A percentile compares a stretch with the other conserved stretches of the same genome.
These are phyloP conservation scores for Aurifilum marmelostoma DNA, from an alignment of 2,329 filamentous ascomycete species.

Conservation along the genomic window DNA sequence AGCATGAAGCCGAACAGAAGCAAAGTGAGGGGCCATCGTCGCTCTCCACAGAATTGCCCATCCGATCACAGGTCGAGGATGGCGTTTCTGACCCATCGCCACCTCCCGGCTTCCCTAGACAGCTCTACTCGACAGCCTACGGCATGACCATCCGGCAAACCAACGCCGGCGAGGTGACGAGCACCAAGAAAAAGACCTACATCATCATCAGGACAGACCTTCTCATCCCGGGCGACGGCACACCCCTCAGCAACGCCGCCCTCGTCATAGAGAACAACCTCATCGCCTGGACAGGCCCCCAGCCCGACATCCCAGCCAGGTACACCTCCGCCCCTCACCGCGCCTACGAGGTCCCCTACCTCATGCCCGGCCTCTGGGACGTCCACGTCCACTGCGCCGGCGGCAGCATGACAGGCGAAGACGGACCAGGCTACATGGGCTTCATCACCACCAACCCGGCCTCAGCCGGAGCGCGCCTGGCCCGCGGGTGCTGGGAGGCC, in stretches of 20 bases:
- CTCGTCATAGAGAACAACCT: slow-evolving; percentile 42
- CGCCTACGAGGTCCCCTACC: slow-evolving; percentile 35
- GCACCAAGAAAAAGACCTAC: slow-evolving; percentile 36
- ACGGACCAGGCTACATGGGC: slow-evolving; percentile 28
- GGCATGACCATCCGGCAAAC: slow-evolving; percentile 21
- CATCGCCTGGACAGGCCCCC: slow-evolving; percentile 44
- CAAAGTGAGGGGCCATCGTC: background rate
- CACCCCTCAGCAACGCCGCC: slow-evolving; percentile 39
- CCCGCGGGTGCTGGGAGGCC: slow-evolving; percentile 42
- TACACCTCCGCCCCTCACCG: slow-evolving; percentile 37
- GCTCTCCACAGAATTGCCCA: slow-evolving; percentile 6
- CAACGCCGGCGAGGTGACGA: slow-evolving; percentile 4
- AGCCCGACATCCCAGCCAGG: slow-evolving; percentile 35
- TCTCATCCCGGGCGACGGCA: slow-evolving; percentile 44
- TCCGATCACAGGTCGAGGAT: background rate
- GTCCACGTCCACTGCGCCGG: slow-evolving; percentile 40
- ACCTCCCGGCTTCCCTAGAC: slow-evolving; percentile 5
- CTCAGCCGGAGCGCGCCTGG: slow-evolving; percentile 38
- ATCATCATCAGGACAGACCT: slow-evolving; percentile 41
- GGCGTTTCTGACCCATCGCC: background rate
- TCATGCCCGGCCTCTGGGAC: slow-evolving; percentile 44
- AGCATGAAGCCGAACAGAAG: background rate
- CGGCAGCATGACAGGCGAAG: slow-evolving; percentile 28
- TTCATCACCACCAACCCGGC: slow-evolving; percentile 39
- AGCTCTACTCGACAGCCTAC: slow-evolving; percentile 25